phyloP scores from a whole-genome alignment of 352 stramenopile species.

The Globisporangium paroecandrum region DNA sequence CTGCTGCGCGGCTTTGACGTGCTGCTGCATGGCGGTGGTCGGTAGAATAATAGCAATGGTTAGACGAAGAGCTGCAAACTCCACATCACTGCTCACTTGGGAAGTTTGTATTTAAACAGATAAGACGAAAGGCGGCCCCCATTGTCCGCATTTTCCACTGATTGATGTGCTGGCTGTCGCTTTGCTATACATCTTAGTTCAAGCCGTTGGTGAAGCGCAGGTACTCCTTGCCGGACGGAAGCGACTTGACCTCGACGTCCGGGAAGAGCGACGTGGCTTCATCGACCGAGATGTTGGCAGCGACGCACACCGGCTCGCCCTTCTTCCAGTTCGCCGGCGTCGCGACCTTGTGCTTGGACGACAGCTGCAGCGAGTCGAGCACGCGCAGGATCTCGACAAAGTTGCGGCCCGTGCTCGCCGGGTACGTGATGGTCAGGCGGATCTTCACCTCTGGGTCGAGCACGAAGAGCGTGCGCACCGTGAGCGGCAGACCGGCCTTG shows the following conservation, averaged over 20 bases:
- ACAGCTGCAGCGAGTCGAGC: conserved; percentile 85
- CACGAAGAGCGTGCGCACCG: conserved; percentile 91
- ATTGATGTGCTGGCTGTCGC: neutral
- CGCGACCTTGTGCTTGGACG: conserved; percentile 39
- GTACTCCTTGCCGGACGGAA: conserved; percentile 77
- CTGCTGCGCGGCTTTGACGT: conserved; percentile 55
- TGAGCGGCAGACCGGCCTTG: conserved; percentile 73
- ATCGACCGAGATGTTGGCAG: conserved; percentile 46
- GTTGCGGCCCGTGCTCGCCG: conserved; percentile 89
- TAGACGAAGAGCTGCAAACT: neutral
- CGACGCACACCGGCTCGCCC: conserved; percentile 67
- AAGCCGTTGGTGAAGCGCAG: conserved; percentile 57
- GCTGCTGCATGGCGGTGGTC: conserved; percentile 27
- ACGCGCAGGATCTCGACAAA: conserved; percentile 92
- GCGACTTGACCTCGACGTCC: conserved; percentile 47
- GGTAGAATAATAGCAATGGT: neutral
- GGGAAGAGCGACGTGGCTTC: conserved; percentile 64
- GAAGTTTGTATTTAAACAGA: conserved; percentile 16
- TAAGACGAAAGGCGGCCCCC: neutral
- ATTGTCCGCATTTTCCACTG: neutral
- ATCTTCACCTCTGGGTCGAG: conserved; percentile 89
- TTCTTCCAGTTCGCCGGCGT: conserved; percentile 77
- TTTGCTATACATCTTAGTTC: neutral
- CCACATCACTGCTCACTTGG: neutral
- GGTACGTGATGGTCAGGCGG: conserved; percentile 90